Conservation (phyloP, 1,284 basidiomycete species). For the Fomitopsis betulina region DNA sequence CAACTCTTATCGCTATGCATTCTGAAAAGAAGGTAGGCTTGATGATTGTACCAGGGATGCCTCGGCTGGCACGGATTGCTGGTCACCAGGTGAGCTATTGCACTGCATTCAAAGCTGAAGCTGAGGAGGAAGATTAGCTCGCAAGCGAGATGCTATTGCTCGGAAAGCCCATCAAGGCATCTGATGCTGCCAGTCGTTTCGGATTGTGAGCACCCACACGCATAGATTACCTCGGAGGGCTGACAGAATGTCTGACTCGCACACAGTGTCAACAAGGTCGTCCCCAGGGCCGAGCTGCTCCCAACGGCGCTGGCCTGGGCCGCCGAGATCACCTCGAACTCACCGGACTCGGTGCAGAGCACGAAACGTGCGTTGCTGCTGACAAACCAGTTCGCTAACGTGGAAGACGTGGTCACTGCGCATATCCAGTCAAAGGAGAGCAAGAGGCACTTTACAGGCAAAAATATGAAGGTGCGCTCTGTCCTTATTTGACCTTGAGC, state of each 20-base stretch:
- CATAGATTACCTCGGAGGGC: background rate
- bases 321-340: slow-evolving; percentile 56
- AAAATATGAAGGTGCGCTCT: slow-evolving; percentile 63
- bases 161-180: slow-evolving; percentile 63
- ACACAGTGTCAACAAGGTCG: slow-evolving; percentile 64
- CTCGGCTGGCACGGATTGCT: slow-evolving; percentile 51
- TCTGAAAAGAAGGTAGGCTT: background rate
- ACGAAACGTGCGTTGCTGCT: slow-evolving; percentile 69
- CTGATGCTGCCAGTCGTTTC: slow-evolving; percentile 66
- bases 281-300: slow-evolving; percentile 52
- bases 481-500: background rate
- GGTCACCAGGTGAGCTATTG: slow-evolving; percentile 58
- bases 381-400: slow-evolving; percentile 43
- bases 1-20: background rate
- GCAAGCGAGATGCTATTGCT: slow-evolving; percentile 77
- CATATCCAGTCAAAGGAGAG: slow-evolving; percentile 50
- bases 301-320: slow-evolving; percentile 64
- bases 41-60: slow-evolving; percentile 43
- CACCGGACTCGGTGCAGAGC: slow-evolving; percentile 77
- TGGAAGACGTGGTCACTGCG: slow-evolving; percentile 48
- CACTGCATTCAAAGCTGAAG: background rate
- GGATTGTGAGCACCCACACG: slow-evolving; percentile 54
- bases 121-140: slow-evolving; percentile 36
- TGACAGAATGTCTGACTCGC: background rate
- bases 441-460: slow-evolving; percentile 55